A percentile compares a stretch with the other conserved stretches of the same genome.
Conservation (phyloP, 2,329 filamentous ascomycete genomes). For the Pestalotiopsis sp. region DNA sequence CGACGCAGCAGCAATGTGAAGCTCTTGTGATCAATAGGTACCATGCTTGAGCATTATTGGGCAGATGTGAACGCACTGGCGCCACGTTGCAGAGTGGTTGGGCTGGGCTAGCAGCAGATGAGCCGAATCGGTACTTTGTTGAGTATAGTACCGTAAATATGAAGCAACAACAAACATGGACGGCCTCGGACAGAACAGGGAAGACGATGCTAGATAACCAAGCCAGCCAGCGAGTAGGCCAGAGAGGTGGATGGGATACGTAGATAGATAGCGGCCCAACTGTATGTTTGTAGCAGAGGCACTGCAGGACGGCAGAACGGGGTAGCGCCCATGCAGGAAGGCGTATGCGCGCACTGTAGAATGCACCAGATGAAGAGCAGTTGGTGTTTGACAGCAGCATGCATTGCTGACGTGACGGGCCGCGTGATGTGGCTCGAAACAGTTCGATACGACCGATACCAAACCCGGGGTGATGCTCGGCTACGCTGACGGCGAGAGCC, state of each 20-base stretch:
- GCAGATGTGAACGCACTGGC: conserved; percentile 14
- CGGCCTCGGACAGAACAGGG: conserved; percentile 16
- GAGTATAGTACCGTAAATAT: neutral
- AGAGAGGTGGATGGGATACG: neutral
- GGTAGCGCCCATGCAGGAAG: conserved; percentile 9
- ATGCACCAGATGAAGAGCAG: conserved; percentile 15
- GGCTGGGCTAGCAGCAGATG: conserved; percentile 8
- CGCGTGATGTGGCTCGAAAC: conserved; percentile 18
- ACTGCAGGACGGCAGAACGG: conserved; percentile 20
- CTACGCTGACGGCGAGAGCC: neutral
- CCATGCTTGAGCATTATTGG: conserved; percentile 17
- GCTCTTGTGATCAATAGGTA: conserved; percentile 11
- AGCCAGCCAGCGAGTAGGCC: too few species aligned
- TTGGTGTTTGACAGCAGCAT: conserved; percentile 25
- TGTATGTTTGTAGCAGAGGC: conserved; percentile 9
- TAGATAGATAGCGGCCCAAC: conserved; percentile 22
- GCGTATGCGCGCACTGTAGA: conserved; percentile 19
- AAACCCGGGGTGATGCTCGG: neutral
- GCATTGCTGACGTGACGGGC: conserved; percentile 20
- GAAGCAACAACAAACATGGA: conserved; percentile 2
- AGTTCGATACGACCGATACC: neutral
- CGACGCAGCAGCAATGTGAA: conserved; percentile 5
- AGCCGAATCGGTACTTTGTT: conserved; percentile 1
- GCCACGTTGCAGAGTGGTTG: conserved; percentile 17
- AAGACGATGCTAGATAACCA: conserved; percentile 14